Base-by-base conservation (phyloP, 2,329 filamentous ascomycete genomes). In the Cercospora janseana region DNA sequence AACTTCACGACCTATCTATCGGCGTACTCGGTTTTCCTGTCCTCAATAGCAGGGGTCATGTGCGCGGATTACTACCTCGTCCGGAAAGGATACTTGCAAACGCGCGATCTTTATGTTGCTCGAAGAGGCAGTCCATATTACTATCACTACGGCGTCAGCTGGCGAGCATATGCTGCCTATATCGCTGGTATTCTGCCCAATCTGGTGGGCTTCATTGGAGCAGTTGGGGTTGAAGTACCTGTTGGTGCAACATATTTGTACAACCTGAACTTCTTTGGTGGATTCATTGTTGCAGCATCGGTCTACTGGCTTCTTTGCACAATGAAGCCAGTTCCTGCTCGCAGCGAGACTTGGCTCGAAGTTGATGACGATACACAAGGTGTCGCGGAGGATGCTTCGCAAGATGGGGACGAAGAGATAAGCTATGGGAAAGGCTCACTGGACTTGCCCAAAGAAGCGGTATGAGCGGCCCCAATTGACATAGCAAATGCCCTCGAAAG, bases 221-320 rank as follows among this genome's bases (percentile, higher is more conserved):
- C 63, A 1, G 67, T 75, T 23, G 73, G 73, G 1, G 69, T 67
- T 15, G 40, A 49, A 9, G 88, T 95, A 0, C 91, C 92, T 0
- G 74, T 80, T 4, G 90, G 86, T 1, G 91, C 92, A 0, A 82
- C 79, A 1, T 94, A 94, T 65, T 82, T 96, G 52, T 96, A 95
- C 75, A 87, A 90, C 58, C 65, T 96, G 61, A 95, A 95, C 70
- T 96, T 91, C 74, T 94, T 96, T 67, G 79, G 80, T 34, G 91
- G 91, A 0, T 91, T 95, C 66, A 75, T 88, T 38, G 79, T 94
- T 8, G 80, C 88, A 0, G 74, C 74, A 0, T 65, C 57, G 0
- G 70, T 83, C 6, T 96, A 96, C 70, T 94, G 80, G 72, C 47
- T 67, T 0, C 74, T 95, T 1, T 90, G 85, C 67, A 79, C 72